Evolutionary conservation across 331 rosid genomes (phyloP), one percentile per base, ranked within the genome.

Genomic region (Phaseolus coccineus): DNA sequence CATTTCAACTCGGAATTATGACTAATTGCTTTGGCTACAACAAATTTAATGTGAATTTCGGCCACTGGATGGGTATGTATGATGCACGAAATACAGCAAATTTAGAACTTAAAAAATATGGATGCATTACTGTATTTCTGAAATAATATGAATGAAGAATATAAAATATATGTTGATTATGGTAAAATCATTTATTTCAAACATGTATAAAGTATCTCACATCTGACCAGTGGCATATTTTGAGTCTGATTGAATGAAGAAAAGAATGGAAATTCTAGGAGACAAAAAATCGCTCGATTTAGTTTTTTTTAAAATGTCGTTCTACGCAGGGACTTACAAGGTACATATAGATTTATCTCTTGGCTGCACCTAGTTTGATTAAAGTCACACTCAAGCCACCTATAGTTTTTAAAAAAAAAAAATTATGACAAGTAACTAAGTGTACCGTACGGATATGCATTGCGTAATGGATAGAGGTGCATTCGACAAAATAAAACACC

Each of bases 1-100:
- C 31, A 63, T 53, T 33, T 83, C 35, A 61, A 25, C 24, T 46
- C 25, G 4, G 57, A 71, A 19, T 42, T 56, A 30, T 80, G 73
- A 64, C 31, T 64, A 30, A 33, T 47, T 80, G 84, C 27, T 22
- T 31, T 68, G 2, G 53, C 19, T 7, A 33, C 40, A 16, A 48
- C 58, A 46, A 64, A 11, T 31, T 12, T 62, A 51, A 4, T 58
- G 30, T 59, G 46, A 69, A 24, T 14, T 77, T 77, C 19, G 30
- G 42, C 19, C 19, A 16, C 46, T 52, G 15, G 5, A 37, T 39
- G 35, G 27, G 35, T 16, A 40, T 40, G 9, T 3, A 10, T 27
- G 3, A 64, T 63, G 69, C 69, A 6, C 33, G 35, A 57, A 57
- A 57, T 25, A 8, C 14, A 13, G 28, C 3, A 22, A 55, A 22